phyloP scores from a whole-genome alignment of 306 rosid species.

The Vigna hirtella region DNA sequence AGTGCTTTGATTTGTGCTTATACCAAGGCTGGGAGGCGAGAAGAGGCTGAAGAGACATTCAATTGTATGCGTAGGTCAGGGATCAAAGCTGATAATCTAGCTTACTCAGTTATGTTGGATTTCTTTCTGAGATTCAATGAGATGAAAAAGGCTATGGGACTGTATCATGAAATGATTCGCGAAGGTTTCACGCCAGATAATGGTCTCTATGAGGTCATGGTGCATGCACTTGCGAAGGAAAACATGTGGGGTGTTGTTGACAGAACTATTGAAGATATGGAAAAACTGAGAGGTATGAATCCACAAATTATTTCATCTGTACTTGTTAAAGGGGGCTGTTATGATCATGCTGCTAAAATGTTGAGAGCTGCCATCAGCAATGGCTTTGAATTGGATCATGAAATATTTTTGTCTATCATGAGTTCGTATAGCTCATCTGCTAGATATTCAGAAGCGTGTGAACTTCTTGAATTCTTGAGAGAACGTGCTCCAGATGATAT shows the following conservation, averaged over 20 bases:
- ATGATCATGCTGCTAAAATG: conserved; percentile 77
- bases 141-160: conserved; percentile 63
- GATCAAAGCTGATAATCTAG: conserved; percentile 79
- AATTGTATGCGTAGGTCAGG: conserved; percentile 81
- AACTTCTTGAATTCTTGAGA: conserved; percentile 81
- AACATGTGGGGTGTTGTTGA: conserved; percentile 68
- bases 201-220: conserved; percentile 70
- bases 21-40: conserved; percentile 79
- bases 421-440: conserved; percentile 81
- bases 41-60: conserved; percentile 81
- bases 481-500: conserved; percentile 61
- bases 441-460: conserved; percentile 86
- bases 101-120: conserved; percentile 90
- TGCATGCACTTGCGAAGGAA: conserved; percentile 69
- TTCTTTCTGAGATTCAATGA: conserved; percentile 80
- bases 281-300: conserved; percentile 68
- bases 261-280: conserved; percentile 73
- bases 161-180: conserved; percentile 75
- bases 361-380: conserved; percentile 73
- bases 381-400: conserved; percentile 77
- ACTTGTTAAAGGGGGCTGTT: conserved; percentile 85
- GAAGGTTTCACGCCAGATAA: conserved; percentile 73
- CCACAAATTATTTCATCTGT: conserved; percentile 76
- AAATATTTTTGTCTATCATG: conserved; percentile 71
- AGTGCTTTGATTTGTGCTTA: conserved; percentile 93